Percentiles rank a stretch among this genome's conserved stretches.
Evolutionary conservation across 257 asterid species (phyloP).

Genomic region (Rubia yunnanensis): DNA sequence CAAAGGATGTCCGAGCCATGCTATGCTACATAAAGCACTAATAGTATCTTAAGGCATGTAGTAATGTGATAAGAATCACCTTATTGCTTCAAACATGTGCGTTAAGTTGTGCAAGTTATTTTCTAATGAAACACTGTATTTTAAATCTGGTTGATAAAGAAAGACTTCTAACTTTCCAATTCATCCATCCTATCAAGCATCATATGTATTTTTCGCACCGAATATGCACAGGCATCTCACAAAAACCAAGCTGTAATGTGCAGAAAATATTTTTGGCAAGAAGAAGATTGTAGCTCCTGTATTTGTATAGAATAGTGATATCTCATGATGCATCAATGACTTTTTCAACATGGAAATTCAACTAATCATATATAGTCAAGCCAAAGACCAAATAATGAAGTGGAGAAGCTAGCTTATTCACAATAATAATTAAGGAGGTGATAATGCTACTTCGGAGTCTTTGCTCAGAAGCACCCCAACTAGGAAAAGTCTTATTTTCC

Average conservation of each 20-base stretch:
- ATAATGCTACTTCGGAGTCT: neutral
- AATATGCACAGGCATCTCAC: neutral
- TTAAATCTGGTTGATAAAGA: neutral
- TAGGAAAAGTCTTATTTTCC: neutral
- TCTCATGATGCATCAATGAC: neutral
- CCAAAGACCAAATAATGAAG: neutral
- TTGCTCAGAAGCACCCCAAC: constrained; percentile 1
- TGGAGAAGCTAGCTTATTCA: neutral
- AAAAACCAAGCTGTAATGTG: neutral
- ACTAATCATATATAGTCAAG: neutral
- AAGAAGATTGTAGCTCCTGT: neutral
- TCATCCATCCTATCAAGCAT: neutral
- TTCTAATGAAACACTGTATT: neutral
- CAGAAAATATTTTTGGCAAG: neutral
- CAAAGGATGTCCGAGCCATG: constrained; percentile 62
- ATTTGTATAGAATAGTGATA: neutral
- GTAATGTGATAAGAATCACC: neutral
- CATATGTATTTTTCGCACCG: neutral
- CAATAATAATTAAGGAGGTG: neutral
- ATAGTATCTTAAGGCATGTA: neutral
- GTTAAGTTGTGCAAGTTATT: constrained; percentile 4
- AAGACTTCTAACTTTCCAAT: neutral
- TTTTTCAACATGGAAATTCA: neutral
- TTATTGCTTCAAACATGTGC: neutral
- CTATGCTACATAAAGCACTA: constrained; percentile 50